These are phyloP conservation scores for Neostapfia colusana DNA, from an alignment of 176 grass and related monocot genomes.

Conservation along the genomic window DNA sequence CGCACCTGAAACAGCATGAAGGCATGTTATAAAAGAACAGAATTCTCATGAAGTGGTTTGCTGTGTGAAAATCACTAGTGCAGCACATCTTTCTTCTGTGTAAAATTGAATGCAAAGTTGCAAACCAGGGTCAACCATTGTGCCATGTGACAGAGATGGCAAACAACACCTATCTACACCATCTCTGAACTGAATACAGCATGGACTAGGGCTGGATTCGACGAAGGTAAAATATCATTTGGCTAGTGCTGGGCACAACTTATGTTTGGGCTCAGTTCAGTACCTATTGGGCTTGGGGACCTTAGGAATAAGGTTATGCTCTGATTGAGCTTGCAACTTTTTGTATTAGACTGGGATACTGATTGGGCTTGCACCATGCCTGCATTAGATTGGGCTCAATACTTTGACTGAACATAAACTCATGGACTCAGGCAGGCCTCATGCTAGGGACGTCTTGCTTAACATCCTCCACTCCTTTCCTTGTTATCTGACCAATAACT, in stretches of 20 bases:
- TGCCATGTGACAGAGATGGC: background rate
- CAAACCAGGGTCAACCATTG: slow-evolving; percentile 2
- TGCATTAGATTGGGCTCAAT: background rate
- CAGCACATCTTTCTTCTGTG: background rate
- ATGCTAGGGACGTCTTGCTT: slow-evolving; percentile 10
- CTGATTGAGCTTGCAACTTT: slow-evolving; percentile 8
- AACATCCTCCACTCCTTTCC: slow-evolving; percentile 13
- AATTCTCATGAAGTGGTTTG: background rate
- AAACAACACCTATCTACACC: background rate
- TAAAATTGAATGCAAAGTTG: slow-evolving; percentile 3
- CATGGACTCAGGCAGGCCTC: slow-evolving; percentile 1
- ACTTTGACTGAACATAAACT: slow-evolving; percentile 4
- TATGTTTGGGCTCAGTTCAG: background rate
- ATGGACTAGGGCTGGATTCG: slow-evolving; percentile 3
- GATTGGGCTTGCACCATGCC: background rate
- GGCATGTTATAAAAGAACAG: slow-evolving; percentile 30
- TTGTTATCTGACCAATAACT: too few species aligned
- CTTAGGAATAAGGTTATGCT: background rate
- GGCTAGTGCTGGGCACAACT: background rate
- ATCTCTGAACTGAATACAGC: slow-evolving; percentile 17
- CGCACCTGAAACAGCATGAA: slow-evolving; percentile 66
- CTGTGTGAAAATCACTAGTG: background rate
- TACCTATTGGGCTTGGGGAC: background rate
- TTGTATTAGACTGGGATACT: background rate
- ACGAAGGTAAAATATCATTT: slow-evolving; percentile 16